Conservation (phyloP, 208 protist genomes). For the Vickermania spadyakhi region DNA sequence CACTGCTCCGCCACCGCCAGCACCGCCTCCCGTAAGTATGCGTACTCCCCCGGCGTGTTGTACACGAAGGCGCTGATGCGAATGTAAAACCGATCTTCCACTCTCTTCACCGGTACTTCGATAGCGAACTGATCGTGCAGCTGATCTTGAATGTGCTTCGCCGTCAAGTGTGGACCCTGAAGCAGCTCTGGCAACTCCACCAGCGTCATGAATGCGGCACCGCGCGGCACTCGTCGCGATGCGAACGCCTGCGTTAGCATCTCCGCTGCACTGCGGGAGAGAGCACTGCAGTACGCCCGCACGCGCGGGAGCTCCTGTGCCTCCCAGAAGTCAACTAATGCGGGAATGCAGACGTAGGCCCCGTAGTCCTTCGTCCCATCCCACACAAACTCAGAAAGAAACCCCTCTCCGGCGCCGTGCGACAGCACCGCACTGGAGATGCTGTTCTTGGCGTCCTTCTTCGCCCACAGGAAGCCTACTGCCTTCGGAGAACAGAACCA, state of each 20-base stretch:
- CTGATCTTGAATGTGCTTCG: slow-evolving; percentile 69
- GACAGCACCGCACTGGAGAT: slow-evolving; percentile 72
- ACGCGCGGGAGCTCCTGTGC: slow-evolving; percentile 44
- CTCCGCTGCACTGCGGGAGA: slow-evolving; percentile 35
- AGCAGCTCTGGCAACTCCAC: slow-evolving; percentile 74
- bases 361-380: slow-evolving; percentile 85
- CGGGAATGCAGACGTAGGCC: slow-evolving; percentile 69
- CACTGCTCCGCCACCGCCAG: slow-evolving; percentile 47
- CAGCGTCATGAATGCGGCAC: slow-evolving; percentile 78
- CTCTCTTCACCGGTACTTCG: slow-evolving; percentile 83
- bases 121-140: slow-evolving; percentile 67
- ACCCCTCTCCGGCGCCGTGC: slow-evolving; percentile 77
- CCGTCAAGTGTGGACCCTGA: slow-evolving; percentile 47
- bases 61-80: slow-evolving; percentile 87
- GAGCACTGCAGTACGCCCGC: slow-evolving; percentile 31
- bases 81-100: slow-evolving; percentile 71
- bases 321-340: slow-evolving; percentile 71
- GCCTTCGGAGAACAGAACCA: slow-evolving; percentile 85
- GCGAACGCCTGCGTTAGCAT: slow-evolving; percentile 66
- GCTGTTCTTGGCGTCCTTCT: slow-evolving; percentile 18
- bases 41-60: slow-evolving; percentile 79
- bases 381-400: slow-evolving; percentile 89
- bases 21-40: slow-evolving; percentile 68
- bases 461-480: slow-evolving; percentile 81
- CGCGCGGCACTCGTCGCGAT: slow-evolving; percentile 55